Percentiles rank a stretch among this genome's conserved stretches.
These are phyloP conservation scores for Colletotrichum neosansevieriae DNA, from an alignment of 2,329 filamentous ascomycete species.

Conservation along the genomic window DNA sequence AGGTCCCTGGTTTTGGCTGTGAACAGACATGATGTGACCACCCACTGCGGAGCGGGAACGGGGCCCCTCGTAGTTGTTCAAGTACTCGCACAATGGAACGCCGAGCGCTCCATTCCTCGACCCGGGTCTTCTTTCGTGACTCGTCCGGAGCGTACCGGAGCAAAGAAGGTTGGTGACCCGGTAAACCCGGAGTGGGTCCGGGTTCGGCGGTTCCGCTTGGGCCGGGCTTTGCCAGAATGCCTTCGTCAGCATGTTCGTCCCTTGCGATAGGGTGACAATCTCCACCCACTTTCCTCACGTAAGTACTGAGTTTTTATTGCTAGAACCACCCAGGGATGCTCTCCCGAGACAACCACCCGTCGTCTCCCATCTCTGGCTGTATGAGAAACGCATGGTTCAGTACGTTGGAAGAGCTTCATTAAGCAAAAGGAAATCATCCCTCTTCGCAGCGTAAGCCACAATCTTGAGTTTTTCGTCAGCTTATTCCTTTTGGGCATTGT, in stretches of 20 bases:
- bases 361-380: neutral
- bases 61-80: neutral
- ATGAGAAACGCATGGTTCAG: neutral
- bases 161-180: slow-evolving; percentile 1
- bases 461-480: too few relatives aligned
- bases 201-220: neutral
- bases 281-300: too few relatives aligned
- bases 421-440: too few relatives aligned
- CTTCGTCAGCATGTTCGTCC: neutral
- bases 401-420: too few relatives aligned
- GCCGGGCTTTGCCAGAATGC: slow-evolving; percentile 1
- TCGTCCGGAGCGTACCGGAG: slow-evolving; percentile 1
- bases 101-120: neutral
- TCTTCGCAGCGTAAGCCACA: too few relatives aligned
- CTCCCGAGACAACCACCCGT: slow-evolving; percentile 11
- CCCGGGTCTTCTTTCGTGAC: neutral
- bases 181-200: slow-evolving; percentile 15
- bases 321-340: neutral
- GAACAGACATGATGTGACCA: slow-evolving; percentile 38
- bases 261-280: too few relatives aligned
- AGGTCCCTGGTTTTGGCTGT: slow-evolving; percentile 18
- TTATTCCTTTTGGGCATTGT: too few relatives aligned
- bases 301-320: too few relatives aligned
- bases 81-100: slow-evolving; percentile 22
- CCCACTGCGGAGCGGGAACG: slow-evolving; percentile 28